These are phyloP conservation scores for Grosmannia serpens DNA, from an alignment of 2,329 filamentous ascomycete genomes.

Conservation along the genomic window DNA sequence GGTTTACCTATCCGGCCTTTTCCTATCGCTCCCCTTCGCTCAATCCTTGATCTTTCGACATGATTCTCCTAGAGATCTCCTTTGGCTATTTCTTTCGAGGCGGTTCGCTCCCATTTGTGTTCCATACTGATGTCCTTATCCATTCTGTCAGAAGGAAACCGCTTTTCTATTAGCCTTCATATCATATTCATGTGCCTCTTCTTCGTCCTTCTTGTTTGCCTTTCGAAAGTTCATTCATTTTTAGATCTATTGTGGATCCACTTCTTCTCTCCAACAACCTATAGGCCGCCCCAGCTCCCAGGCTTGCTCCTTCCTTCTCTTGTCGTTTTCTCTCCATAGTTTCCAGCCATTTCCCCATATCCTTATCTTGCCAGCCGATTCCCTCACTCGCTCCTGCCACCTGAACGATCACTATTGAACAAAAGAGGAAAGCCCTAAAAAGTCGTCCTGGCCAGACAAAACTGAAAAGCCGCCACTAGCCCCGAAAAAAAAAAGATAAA, in stretches of 20 bases:
- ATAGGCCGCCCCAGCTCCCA: neutral
- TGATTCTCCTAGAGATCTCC: no score
- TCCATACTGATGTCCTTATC: no score
- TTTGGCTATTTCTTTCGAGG: no score
- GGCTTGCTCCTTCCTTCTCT: neutral
- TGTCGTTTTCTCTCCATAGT: neutral
- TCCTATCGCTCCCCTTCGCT: no score
- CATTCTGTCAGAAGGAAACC: no score
- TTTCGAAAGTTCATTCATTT: neutral
- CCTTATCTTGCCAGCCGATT: constrained; percentile 1
- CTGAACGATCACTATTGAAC: neutral
- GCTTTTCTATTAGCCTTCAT: no score
- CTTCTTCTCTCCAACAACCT: neutral
- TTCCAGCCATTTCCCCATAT: neutral
- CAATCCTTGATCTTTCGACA: no score
- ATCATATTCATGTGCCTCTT: no score
- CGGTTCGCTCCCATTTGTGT: no score
- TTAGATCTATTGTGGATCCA: neutral
- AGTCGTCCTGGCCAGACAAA: neutral
- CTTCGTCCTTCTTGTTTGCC: no score
- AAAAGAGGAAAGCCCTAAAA: constrained; percentile 3
- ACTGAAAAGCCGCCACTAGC: neutral
- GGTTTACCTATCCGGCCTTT: no score
- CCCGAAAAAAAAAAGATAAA: constrained; percentile 6
- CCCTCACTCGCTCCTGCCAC: constrained; percentile 1